Percentiles rank a stretch among this genome's conserved stretches.
Evolutionary conservation across 2,329 filamentous ascomycete genomes (phyloP).

Genomic region (Falciphora oryzae): DNA sequence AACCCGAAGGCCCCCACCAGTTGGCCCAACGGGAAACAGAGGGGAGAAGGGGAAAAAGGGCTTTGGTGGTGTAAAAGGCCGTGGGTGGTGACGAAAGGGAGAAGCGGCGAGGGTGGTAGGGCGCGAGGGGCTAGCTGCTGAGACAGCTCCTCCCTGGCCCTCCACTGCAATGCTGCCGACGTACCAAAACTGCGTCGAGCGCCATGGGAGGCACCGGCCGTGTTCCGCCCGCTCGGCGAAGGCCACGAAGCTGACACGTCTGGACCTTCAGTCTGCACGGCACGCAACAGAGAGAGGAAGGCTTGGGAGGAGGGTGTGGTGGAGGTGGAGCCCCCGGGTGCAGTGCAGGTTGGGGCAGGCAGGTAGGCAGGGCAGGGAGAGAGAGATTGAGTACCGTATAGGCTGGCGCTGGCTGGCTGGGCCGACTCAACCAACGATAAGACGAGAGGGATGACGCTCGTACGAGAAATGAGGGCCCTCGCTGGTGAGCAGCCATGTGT

Average conservation of each 20-base stretch:
- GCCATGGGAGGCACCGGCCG: neutral
- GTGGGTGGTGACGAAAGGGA: conserved; percentile 4
- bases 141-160: neutral
- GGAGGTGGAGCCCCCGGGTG: neutral
- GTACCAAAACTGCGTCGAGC: no score
- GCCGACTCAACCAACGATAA: neutral
- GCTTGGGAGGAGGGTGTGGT: neutral
- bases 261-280: neutral
- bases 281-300: neutral
- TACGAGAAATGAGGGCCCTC: neutral
- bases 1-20: conserved; percentile 7
- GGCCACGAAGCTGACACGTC: neutral
- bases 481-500: neutral
- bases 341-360: neutral
- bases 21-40: neutral
- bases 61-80: neutral
- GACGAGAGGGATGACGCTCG: neutral
- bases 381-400: neutral
- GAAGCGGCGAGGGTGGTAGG: neutral
- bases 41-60: neutral
- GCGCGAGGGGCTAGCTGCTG: neutral
- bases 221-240: neutral
- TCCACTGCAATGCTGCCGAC: no score
- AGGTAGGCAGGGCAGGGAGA: neutral
- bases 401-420: neutral